phyloP scores from a whole-genome alignment of 2,329 filamentous ascomycete genomes.

The Fusarium scirpi region DNA sequence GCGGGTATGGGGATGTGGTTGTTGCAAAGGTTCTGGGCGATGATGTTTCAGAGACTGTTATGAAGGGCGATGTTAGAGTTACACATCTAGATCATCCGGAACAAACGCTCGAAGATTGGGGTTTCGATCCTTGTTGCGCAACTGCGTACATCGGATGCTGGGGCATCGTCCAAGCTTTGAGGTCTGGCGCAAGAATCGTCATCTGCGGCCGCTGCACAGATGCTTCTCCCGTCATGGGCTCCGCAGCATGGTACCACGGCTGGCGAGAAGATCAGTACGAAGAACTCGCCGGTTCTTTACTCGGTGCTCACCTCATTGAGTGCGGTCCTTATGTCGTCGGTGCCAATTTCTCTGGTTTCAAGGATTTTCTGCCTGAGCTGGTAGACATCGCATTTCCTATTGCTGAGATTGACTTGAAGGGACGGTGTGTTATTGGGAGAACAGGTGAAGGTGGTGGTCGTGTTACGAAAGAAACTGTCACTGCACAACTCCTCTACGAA shows the following conservation, averaged over 20 bases:
- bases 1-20: slow-evolving; percentile 47
- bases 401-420: slow-evolving; percentile 53
- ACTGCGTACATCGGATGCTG: slow-evolving; percentile 63
- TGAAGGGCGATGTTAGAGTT: slow-evolving; percentile 32
- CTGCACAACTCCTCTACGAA: slow-evolving; percentile 59
- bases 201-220: slow-evolving; percentile 63
- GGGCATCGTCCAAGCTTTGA: slow-evolving; percentile 59
- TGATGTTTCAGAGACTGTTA: slow-evolving; percentile 51
- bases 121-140: slow-evolving; percentile 44
- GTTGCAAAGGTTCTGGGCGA: slow-evolving; percentile 56
- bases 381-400: slow-evolving; percentile 54
- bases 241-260: slow-evolving; percentile 66
- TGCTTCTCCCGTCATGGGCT: slow-evolving; percentile 66
- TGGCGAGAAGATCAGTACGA: slow-evolving; percentile 64
- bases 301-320: slow-evolving; percentile 67
- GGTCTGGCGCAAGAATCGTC: slow-evolving; percentile 59
- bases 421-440: slow-evolving; percentile 53
- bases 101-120: slow-evolving; percentile 47
- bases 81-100: slow-evolving; percentile 50
- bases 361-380: slow-evolving; percentile 46
- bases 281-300: slow-evolving; percentile 61
- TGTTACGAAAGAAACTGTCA: slow-evolving; percentile 53
- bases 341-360: slow-evolving; percentile 65
- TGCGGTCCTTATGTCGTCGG: slow-evolving; percentile 67
- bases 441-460: slow-evolving; percentile 52